Percentiles rank a stretch among this genome's conserved stretches.
Evolutionary conservation across 495 filamentous ascomycete species (phyloP).

Genomic region (Choiromyces venosus): DNA sequence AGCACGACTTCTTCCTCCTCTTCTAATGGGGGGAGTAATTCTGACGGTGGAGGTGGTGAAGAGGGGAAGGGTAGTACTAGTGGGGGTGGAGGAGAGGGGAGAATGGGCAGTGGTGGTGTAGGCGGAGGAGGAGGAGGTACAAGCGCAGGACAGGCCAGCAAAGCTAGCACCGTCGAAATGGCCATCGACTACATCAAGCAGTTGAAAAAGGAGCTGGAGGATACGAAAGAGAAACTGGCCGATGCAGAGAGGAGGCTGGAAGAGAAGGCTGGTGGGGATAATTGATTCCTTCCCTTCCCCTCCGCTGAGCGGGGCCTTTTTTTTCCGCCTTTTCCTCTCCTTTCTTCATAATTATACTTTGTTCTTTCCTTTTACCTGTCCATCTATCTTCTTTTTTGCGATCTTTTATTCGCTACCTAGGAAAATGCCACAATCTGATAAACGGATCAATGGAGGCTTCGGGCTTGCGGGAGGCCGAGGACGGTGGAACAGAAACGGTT

Average conservation of each 20-base stretch:
- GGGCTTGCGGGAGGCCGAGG: too few relatives aligned
- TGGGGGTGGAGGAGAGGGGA: constrained; percentile 14
- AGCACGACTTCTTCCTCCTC: constrained; percentile 42
- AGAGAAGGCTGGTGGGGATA: constrained; percentile 1
- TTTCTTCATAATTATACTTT: background rate
- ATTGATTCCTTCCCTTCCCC: background rate
- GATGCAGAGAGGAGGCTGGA: constrained; percentile 25
- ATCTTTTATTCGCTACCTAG: background rate
- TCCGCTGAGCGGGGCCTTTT: background rate
- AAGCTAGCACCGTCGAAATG: constrained; percentile 91
- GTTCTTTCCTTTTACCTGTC: background rate
- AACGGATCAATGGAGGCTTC: background rate
- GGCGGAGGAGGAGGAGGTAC: constrained; percentile 52
- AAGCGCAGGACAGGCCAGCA: constrained; percentile 52
- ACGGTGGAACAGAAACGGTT: too few relatives aligned
- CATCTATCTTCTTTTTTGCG: background rate
- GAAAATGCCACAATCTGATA: background rate
- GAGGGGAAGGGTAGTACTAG: constrained; percentile 38
- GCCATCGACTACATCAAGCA: constrained; percentile 93
- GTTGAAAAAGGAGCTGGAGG: constrained; percentile 66
- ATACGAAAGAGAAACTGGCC: constrained; percentile 49
- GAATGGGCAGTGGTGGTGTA: constrained; percentile 46
- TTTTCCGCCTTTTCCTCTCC: background rate
- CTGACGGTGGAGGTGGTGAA: constrained; percentile 26
- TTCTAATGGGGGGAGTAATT: constrained; percentile 44